Evolutionary conservation across 768 basidiomycete species (phyloP), one percentile per base, ranked within the genome.

Genomic region (Daedaleopsis nitida): DNA sequence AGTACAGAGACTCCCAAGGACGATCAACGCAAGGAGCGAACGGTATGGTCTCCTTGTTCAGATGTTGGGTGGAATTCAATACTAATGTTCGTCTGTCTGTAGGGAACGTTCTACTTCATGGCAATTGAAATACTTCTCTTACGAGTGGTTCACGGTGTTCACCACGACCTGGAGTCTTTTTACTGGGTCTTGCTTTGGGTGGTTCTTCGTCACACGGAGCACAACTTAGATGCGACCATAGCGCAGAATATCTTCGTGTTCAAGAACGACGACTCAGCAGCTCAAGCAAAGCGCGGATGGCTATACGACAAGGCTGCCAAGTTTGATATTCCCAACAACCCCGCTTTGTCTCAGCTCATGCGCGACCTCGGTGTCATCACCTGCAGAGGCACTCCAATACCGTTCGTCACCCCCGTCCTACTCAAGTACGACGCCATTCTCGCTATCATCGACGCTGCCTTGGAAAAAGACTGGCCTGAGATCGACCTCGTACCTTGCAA

Each of bases 91-190:
- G 17, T 17, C 13, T 13, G 11, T 12, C 13, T 17, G 2, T 17
- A 42, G 39, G 39, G 39, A 17, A 42, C 39, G 11, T 42, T 13
- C 39, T 11, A 42, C 39, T 42, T 42, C 39, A 42, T 42, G 39
- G 39, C 39, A 5, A 42, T 42, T 11, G 39, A 42, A 10, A 42
- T 42, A 3, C 39, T 42, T 12, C 13, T 13, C 13, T 3, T 5
- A 2, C 11, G 39, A 42, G 39, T 42, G 13, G 17, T 42, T 17
- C 65, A 65, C 57, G 17, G 37, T 19, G 39, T 23, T 5, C 58
- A 52, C 3, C 65, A 65, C 21, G 60, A 65, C 38, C 55, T 65
- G 12, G 65, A 65, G 39, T 65, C 65, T 1, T 57, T 62, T 60
- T 65, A 59, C 45, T 62, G 65, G 65, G 51, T 62, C 12, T 39